phyloP scores from a whole-genome alignment of 257 asterid genomes.

The Agastache rugosa region DNA sequence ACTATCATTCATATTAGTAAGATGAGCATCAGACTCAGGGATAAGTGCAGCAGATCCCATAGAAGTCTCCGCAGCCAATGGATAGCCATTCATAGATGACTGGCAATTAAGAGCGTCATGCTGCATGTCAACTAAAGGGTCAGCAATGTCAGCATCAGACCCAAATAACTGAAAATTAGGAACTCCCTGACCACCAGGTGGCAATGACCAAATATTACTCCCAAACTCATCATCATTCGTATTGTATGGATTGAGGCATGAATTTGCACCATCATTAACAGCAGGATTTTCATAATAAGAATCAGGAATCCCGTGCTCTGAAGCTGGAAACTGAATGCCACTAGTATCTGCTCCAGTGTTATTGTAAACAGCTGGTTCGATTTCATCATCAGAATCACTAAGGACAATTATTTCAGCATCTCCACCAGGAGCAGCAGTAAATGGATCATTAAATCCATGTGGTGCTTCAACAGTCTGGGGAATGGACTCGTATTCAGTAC shows the following conservation, averaged over 20 bases:
- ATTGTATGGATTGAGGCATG: slow-evolving; percentile 60
- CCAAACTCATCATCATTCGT: slow-evolving; percentile 70
- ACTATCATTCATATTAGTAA: slow-evolving; percentile 55
- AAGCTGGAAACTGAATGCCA: slow-evolving; percentile 51
- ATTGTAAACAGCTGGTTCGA: slow-evolving; percentile 46
- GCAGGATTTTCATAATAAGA: slow-evolving; percentile 62
- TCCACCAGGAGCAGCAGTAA: slow-evolving; percentile 52
- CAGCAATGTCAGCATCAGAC: slow-evolving; percentile 72
- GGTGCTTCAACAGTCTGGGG: slow-evolving; percentile 55
- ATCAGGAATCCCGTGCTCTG: slow-evolving; percentile 61
- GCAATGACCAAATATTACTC: slow-evolving; percentile 76
- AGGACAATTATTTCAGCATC: slow-evolving; percentile 76
- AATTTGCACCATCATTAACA: slow-evolving; percentile 53
- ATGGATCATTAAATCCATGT: slow-evolving; percentile 47
- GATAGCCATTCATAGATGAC: slow-evolving; percentile 56
- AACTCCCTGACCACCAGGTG: slow-evolving; percentile 72
- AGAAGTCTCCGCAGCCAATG: slow-evolving; percentile 57
- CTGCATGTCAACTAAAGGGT: slow-evolving; percentile 67
- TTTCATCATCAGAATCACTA: slow-evolving; percentile 92
- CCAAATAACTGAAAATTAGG: slow-evolving; percentile 88
- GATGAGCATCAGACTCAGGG: slow-evolving; percentile 52
- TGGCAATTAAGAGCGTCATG: slow-evolving; percentile 60
- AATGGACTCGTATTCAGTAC: slow-evolving; percentile 70
- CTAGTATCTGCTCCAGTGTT: slow-evolving; percentile 47
- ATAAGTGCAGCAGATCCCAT: slow-evolving; percentile 62